Base-by-base conservation (phyloP, 108 stramenopile species). In the Pseudonitzschia delicatissima region DNA sequence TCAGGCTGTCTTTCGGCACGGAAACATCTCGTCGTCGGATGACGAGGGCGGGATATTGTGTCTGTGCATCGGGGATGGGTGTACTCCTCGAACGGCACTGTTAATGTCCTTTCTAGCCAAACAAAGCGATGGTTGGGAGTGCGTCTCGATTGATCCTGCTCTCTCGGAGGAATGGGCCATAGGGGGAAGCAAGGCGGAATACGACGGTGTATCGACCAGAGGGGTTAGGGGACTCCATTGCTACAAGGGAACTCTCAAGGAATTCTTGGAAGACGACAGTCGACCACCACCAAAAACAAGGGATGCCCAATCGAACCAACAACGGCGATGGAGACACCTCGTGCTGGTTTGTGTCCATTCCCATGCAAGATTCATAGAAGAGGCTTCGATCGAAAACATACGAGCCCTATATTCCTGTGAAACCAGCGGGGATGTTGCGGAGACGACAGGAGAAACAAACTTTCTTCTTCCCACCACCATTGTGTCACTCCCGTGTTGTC, bases 331-430 rank as follows among this genome's bases (percentile, higher is more conserved):
- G 28, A 71, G 78, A 63, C 74, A 73, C 58, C 39, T 82, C 20
- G 21, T 76, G 11, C 62, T 82, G 34, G 29, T 82, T 5, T 79
- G 81, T 59, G 81, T 82, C 36, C 81, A 82, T 73, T 82, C 81
- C 12, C 81, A 82, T 65, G 81, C 81, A 20, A 55, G 77, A 13
- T 69, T 82, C 17, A 27, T 72, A 2, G 71, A 66, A 0, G 15
- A 50, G 4, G 66, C 68, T 36, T 47, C 64, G 12, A 31, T 82
- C 5, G 51, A 50, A 0, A 66, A 52, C 3, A 77, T 82, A 4
- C 65, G 59, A 63, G 21, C 27, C 9, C 18, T 42, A 20, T 77
- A 76, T 47, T 50, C 55, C 26, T 62, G n/a, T 34, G 12, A 0
- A 59, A 3, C 18, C 27, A 2, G 5, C 15, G 27, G 9, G 13